Evolutionary conservation across 352 stramenopile species (phyloP).

Genomic region (Aphanomyces stellatus): DNA sequence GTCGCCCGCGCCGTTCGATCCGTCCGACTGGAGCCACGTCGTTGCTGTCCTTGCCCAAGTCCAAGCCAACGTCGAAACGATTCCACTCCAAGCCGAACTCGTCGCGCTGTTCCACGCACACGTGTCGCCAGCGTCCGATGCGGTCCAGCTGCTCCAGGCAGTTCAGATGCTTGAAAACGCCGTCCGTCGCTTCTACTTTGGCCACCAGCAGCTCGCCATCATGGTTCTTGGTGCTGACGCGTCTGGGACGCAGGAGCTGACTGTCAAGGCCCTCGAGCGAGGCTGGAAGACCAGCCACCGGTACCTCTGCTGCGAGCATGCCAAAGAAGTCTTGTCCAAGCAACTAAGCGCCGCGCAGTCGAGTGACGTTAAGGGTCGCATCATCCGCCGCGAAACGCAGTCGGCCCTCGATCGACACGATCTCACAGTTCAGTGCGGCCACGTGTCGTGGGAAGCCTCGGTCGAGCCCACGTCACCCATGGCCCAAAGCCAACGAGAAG

Average conservation of each 20-base stretch:
- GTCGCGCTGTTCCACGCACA: not conserved
- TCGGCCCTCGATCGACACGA: not conserved
- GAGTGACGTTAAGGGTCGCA: not conserved
- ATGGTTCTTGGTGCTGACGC: constrained; percentile 13
- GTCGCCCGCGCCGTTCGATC: not conserved
- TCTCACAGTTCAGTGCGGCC: not conserved
- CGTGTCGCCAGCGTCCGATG: not conserved
- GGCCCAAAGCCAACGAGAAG: no score
- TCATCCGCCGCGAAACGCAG: constrained; percentile 4
- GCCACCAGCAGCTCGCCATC: constrained; percentile 15
- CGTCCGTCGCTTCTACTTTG: constrained; percentile 17
- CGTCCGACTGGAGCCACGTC: not conserved
- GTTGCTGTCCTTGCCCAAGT: not conserved
- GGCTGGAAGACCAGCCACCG: constrained; percentile 15
- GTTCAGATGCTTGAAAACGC: constrained; percentile 18
- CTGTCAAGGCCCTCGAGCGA: constrained; percentile 10
- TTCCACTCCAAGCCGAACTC: not conserved
- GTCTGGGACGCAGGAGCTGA: constrained; percentile 10
- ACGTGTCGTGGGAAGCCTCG: not conserved
- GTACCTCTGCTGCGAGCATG: constrained; percentile 11
- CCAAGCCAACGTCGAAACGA: not conserved
- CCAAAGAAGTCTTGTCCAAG: constrained; percentile 2
- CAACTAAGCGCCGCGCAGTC: not conserved
- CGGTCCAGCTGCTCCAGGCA: constrained; percentile 9
- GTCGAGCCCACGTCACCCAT: not conserved